Evolutionary conservation across 2,329 filamentous ascomycete species (phyloP), one percentile per base, ranked within the genome.

Genomic region (Aurifilum marmelostoma): DNA sequence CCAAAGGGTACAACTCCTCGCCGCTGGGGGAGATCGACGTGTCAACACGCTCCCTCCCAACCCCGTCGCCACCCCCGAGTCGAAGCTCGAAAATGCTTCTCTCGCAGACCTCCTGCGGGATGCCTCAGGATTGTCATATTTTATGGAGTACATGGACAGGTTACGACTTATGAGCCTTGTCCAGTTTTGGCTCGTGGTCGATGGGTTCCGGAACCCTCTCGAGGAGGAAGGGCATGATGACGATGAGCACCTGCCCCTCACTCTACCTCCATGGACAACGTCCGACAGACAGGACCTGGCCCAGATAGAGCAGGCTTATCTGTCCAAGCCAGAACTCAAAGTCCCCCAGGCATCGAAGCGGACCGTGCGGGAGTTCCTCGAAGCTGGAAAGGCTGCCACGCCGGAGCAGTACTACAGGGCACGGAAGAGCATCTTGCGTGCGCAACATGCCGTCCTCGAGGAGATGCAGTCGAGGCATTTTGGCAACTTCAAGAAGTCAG

Each of bases 141-240:
- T 99, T 81, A 99, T 99, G 96, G 96, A 99, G 77, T 98, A 94
- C 76, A 99, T 99, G 96, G 96, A 99, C 77, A 90, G 96, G 56
- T 92, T 94, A 77, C 86, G 87, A 21, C 84, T 95, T 34, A 95
- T 98, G 91, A 87, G 92, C 18, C 82, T 97, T 61, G 94, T 99
- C 7, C 96, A 99, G 76, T 99, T 98, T 79, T 99, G 95, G 94
- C 90, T 99, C 54, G 96, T 98, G 3, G 96, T 98, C 7, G 96
- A 99, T 80, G 95, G 96, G 0, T 93, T 98, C 74, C 91, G 97
- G 56, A 97, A 97, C 74, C 97, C 96, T 0, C 82, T 99, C 2
- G 96, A 99, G 79, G 92, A 95, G 72, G 86, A 88, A 39, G 91
- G 92, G 75, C 90, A 91, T 47, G 90, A 90, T 27, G 92, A 96